Evolutionary conservation across 2,329 filamentous ascomycete genomes (phyloP), one percentile per base, ranked within the genome.

Genomic region (Fusarium coicis): DNA sequence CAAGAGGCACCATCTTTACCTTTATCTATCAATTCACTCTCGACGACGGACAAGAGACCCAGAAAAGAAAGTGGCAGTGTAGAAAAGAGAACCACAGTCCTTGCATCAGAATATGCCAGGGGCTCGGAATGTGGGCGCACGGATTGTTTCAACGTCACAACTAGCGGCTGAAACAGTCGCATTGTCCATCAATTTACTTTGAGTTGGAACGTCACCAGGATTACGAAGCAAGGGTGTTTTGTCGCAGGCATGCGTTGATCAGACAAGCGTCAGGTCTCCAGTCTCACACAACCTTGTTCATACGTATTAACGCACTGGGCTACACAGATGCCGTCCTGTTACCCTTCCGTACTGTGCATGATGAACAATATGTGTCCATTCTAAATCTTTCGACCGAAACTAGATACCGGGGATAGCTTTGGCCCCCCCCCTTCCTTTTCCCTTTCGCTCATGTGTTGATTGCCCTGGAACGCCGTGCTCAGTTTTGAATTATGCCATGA

Each of bases 121-220:
- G 64, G 64, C 28, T 36, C 28, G 50, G 69, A 73, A 73, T 70
- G 72, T 66, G 65, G 65, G 58, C 56, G 71, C 74, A 77, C 75
- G 73, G 73, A 39, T 74, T 66, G 75, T 77, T 74, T 76, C 74
- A 76, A 73, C 63, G 42, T 62, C 53, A 57, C 49, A 60, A 72
- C 70, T 75, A 74, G 71, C 64, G 68, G 56, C 75, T 77, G 75
- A 77, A 77, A 77, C 75, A 63, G 61, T 62, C 52, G 57, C 67
- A 62, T 44, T 50, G 37, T 44, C 54, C 49, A 68, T 62, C 66
- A 63, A 66, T 60, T 26, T 37, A 30, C 55, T 58, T 32, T 56
- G 49, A 39, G 36, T 49, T 59, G 36, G 55, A 65, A 64, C 68
- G 39, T 46, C 47, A 44, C 53, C 47, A 68, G 64, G 54, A 73